These are phyloP conservation scores for Pyrenochaeta sp. DNA, from an alignment of 2,329 filamentous ascomycete species.

Conservation along the genomic window DNA sequence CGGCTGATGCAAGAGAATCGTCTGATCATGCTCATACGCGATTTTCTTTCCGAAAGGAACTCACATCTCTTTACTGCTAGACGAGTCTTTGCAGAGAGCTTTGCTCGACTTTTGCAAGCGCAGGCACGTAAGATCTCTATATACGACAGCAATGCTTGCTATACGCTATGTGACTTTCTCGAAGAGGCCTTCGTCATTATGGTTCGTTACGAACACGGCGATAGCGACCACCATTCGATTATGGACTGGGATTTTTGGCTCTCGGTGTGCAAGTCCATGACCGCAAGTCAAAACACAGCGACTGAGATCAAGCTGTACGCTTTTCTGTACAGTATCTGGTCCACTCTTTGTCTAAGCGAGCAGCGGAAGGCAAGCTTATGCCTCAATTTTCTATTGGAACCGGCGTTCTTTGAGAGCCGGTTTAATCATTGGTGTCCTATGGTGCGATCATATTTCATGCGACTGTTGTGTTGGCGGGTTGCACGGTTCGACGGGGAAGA, in stretches of 20 bases:
- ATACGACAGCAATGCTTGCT: slow-evolving; percentile 84
- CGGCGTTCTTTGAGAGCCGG: slow-evolving; percentile 77
- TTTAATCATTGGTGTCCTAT: slow-evolving; percentile 97
- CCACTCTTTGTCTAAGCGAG: slow-evolving; percentile 71
- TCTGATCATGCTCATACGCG: slow-evolving; percentile 80
- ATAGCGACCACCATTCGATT: slow-evolving; percentile 54
- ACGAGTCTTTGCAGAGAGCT: slow-evolving; percentile 78
- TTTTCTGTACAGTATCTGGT: slow-evolving; percentile 83
- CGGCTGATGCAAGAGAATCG: slow-evolving; percentile 90
- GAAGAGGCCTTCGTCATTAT: slow-evolving; percentile 80
- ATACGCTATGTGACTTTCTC: slow-evolving; percentile 89
- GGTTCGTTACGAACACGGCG: slow-evolving; percentile 65
- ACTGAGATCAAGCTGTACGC: slow-evolving; percentile 86
- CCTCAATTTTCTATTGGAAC: slow-evolving; percentile 76
- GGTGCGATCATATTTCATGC: slow-evolving; percentile 93
- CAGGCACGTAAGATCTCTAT: slow-evolving; percentile 78
- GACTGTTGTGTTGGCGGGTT: slow-evolving; percentile 87
- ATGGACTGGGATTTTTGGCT: slow-evolving; percentile 89
- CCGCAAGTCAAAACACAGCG: slow-evolving; percentile 85
- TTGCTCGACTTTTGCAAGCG: slow-evolving; percentile 76
- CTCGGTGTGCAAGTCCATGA: slow-evolving; percentile 78
- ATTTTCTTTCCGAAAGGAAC: slow-evolving; percentile 74
- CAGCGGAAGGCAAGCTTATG: slow-evolving; percentile 75
- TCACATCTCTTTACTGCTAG: slow-evolving; percentile 64
- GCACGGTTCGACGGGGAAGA: slow-evolving; percentile 76